Percentiles rank a stretch among this genome's conserved stretches.
Evolutionary conservation across 495 filamentous ascomycete genomes (phyloP).

Genomic region (Penicillium odoratum): DNA sequence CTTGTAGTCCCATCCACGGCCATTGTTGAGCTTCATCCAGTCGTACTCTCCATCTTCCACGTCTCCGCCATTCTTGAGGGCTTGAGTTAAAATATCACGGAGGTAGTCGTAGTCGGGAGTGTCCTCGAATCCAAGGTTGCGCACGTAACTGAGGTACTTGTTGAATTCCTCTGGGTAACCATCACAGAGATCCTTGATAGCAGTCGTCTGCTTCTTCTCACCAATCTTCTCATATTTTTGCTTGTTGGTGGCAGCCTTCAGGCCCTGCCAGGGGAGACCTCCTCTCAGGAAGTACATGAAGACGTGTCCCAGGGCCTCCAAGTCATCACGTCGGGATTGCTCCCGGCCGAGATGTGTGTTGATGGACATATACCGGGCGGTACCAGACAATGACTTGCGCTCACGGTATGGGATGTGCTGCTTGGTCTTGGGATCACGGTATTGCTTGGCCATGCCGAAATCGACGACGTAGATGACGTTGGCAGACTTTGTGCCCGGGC

Average conservation of each 20-base stretch:
- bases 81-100: constrained; percentile 92
- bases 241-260: constrained; percentile 99
- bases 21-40: constrained; percentile 99
- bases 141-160: constrained; percentile 95
- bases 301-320: constrained; percentile 95
- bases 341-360: constrained; percentile 97
- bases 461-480: constrained; percentile 99
- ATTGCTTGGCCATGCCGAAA: constrained; percentile 99
- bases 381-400: constrained; percentile 95
- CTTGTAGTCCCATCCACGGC: constrained; percentile 93
- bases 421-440: constrained; percentile 97
- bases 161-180: constrained; percentile 96
- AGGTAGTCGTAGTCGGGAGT: constrained; percentile 98
- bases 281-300: constrained; percentile 99
- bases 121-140: constrained; percentile 97
- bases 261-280: constrained; percentile 95
- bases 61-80: constrained; percentile 90
- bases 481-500: constrained; percentile 86
- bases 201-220: constrained; percentile 98
- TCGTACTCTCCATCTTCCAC: constrained; percentile 99
- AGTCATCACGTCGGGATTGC: constrained; percentile 93
- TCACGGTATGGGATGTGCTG: constrained; percentile 99
- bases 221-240: constrained; percentile 99
- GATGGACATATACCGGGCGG: constrained; percentile 99
- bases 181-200: constrained; percentile 95